Conservation (phyloP, 768 basidiomycete genomes). For the Pleurotus citrinopileatus region DNA sequence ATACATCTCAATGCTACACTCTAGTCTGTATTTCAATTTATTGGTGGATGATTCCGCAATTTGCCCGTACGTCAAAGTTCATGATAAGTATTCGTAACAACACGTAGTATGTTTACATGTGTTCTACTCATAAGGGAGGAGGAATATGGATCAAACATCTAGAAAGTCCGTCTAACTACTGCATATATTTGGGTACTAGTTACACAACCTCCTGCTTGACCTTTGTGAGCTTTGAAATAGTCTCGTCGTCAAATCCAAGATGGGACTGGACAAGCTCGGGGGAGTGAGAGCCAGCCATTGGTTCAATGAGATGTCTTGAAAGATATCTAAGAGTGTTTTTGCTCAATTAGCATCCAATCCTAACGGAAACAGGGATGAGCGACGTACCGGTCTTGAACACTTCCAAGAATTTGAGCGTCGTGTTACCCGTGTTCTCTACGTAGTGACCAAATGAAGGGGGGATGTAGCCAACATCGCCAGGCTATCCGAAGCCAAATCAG, state of each 20-base stretch:
- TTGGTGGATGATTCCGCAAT: too few relatives aligned
- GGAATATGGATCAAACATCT: too few relatives aligned
- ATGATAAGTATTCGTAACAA: too few relatives aligned
- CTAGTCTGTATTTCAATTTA: too few relatives aligned
- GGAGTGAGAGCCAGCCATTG: constrained; percentile 42
- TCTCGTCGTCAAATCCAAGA: constrained; percentile 36
- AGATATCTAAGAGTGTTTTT: constrained; percentile 26
- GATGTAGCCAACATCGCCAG: constrained; percentile 39
- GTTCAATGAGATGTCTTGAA: constrained; percentile 26
- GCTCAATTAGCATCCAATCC: constrained; percentile 3
- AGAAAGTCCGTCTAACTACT: too few relatives aligned
- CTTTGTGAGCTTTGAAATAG: constrained; percentile 33
- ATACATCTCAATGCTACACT: too few relatives aligned
- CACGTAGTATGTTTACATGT: too few relatives aligned
- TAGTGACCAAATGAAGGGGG: constrained; percentile 42
- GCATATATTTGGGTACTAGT: too few relatives aligned
- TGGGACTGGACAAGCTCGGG: constrained; percentile 44
- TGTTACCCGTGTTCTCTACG: constrained; percentile 52
- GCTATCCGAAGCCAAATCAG: constrained; percentile 16
- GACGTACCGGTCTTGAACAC: constrained; percentile 39
- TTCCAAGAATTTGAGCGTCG: constrained; percentile 45
- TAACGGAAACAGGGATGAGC: not conserved
- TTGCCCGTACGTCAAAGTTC: too few relatives aligned
- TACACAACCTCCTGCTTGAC: constrained; percentile 36
- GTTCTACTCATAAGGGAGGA: too few relatives aligned